Base-by-base conservation (phyloP, 2,329 filamentous ascomycete genomes). In the Aspergillus clavatus region DNA sequence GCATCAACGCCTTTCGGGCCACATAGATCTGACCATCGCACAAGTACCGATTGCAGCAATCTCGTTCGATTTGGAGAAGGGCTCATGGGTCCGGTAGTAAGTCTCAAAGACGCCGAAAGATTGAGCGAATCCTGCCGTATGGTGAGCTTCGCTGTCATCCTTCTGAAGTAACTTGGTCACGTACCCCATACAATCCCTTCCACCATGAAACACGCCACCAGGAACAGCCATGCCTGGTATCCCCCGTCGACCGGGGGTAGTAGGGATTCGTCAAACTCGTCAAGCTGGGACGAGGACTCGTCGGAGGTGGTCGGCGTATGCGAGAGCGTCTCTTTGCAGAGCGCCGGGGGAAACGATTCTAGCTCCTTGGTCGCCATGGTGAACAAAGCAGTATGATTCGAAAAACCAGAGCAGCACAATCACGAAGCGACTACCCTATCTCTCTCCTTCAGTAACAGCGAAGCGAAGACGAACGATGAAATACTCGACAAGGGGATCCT, bases 111-210 rank as follows among this genome's bases (percentile, higher is more conserved):
- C 57, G 10, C 52, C 51, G 11, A 37, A 44, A 3, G 42, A 24
- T 6, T 45, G 43, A 12, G 43, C 36, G 35, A 42, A 52, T 6
- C 48, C n/a, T n/a, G n/a, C n/a, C n/a, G n/a, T n/a, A n/a, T n/a
- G n/a, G n/a, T n/a, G n/a, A n/a, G n/a, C n/a, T n/a, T n/a, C n/a
- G n/a, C n/a, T n/a, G n/a, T n/a, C n/a, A n/a, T n/a, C n/a, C n/a
- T n/a, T n/a, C n/a, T n/a, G n/a, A n/a, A n/a, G n/a, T n/a, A n/a
- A n/a, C n/a, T n/a, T n/a, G n/a, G n/a, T n/a, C n/a, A n/a, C n/a
- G n/a, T n/a, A n/a, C n/a, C 48, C 76, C 77, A 80, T 37, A 80
- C 70, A 2, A 79, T 61, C 21, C 71, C 73, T 57, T 80, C 77
- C 35, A 81, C 67, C 22, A 74, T 58, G 52, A 77, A 79, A 29